Conservation (phyloP, 768 basidiomycete species). For the Suillus spraguei region DNA sequence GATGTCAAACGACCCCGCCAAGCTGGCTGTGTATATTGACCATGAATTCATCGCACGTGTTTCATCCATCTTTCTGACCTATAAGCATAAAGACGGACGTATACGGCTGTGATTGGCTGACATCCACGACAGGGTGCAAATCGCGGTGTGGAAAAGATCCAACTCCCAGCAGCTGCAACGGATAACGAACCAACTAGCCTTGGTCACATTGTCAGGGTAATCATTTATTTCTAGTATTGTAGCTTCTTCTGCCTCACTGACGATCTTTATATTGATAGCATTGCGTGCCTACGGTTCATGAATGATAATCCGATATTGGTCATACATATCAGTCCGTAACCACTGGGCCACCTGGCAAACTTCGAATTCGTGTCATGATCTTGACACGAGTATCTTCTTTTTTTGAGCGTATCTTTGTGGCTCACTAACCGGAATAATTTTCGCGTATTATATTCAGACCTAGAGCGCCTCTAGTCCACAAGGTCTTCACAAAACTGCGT, state of each 20-base stretch:
- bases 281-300: not conserved
- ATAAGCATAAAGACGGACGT: slow-evolving; percentile 46
- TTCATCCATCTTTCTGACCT: not conserved
- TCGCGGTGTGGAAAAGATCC: not conserved
- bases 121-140: not conserved
- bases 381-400: not conserved
- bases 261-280: not conserved
- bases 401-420: not conserved
- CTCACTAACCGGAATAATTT: not conserved
- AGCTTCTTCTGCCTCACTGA: not conserved
- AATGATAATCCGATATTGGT: not conserved
- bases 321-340: not conserved
- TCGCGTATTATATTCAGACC: not conserved
- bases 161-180: not conserved
- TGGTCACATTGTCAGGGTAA: not conserved
- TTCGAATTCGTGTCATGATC: not conserved
- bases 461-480: not conserved
- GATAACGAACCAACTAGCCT: not conserved
- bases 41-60: not conserved
- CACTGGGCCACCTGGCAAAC: not conserved
- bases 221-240: not conserved
- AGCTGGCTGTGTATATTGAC: slow-evolving; percentile 61
- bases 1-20: slow-evolving; percentile 76
- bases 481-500: not conserved
- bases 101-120: not conserved